Percentiles rank a stretch among this genome's conserved stretches.
These are phyloP conservation scores for Salisapilia sapeloensis DNA, from an alignment of 352 stramenopile species.

Conservation along the genomic window DNA sequence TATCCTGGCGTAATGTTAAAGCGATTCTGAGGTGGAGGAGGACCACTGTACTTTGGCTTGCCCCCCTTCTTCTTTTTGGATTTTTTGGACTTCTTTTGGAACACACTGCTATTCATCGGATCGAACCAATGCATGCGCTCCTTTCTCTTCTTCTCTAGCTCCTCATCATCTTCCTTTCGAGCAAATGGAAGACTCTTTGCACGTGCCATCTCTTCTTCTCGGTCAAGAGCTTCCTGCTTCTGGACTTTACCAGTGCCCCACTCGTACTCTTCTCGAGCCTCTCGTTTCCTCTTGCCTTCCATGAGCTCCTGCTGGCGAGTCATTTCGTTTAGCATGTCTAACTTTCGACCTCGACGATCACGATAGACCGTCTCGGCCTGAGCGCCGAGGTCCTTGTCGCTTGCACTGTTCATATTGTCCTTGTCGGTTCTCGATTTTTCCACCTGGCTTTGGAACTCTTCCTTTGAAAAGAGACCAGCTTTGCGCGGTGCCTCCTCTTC, in stretches of 20 bases:
- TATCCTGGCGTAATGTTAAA: slow-evolving; percentile 92
- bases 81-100: slow-evolving; percentile 36
- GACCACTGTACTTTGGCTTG: slow-evolving; percentile 55
- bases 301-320: slow-evolving; percentile 62
- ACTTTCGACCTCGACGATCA: slow-evolving; percentile 64
- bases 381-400: slow-evolving; percentile 45
- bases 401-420: slow-evolving; percentile 24
- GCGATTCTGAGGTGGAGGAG: slow-evolving; percentile 55
- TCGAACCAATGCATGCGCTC: slow-evolving; percentile 53
- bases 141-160: slow-evolving; percentile 39
- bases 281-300: slow-evolving; percentile 55
- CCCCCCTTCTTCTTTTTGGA: slow-evolving; percentile 9
- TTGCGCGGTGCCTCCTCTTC: slow-evolving; percentile 14
- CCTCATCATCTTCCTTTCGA: slow-evolving; percentile 43
- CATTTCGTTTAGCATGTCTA: slow-evolving; percentile 78
- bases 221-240: slow-evolving; percentile 39
- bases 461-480: slow-evolving; percentile 43
- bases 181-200: slow-evolving; percentile 55
- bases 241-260: slow-evolving; percentile 73
- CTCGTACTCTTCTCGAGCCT: slow-evolving; percentile 68
- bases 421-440: slow-evolving; percentile 29
- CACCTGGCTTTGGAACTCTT: slow-evolving; percentile 44
- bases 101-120: slow-evolving; percentile 59
- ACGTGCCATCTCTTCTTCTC: slow-evolving; percentile 38
- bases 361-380: slow-evolving; percentile 74